Evolutionary conservation across 1,284 basidiomycete species (phyloP).

Genomic region (Leccinum subrobustum): DNA sequence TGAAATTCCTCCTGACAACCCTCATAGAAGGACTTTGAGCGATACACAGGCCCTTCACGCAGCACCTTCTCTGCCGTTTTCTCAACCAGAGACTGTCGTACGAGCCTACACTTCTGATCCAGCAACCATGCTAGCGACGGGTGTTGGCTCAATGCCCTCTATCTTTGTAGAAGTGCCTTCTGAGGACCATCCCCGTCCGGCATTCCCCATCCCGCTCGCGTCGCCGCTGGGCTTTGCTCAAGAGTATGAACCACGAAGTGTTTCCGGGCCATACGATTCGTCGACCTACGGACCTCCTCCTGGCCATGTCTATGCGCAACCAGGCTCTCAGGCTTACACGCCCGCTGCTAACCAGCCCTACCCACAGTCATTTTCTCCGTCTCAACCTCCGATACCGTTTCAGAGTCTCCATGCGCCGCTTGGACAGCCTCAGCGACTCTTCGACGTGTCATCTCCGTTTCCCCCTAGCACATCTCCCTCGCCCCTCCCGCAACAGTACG

Average conservation of each 20-base stretch:
- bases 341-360: constrained; percentile 8
- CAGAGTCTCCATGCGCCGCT: constrained; percentile 12
- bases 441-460: constrained; percentile 5
- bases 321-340: constrained; percentile 15
- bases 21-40: constrained; percentile 14
- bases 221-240: not conserved
- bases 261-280: constrained; percentile 3
- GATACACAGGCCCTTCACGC: constrained; percentile 12
- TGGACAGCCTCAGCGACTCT: constrained; percentile 19
- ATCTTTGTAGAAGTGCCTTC: constrained; percentile 16
- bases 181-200: not conserved
- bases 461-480: not conserved
- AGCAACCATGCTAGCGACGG: not conserved
- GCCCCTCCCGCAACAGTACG: constrained; percentile 12
- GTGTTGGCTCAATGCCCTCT: constrained; percentile 15
- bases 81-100: constrained; percentile 9
- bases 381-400: constrained; percentile 6
- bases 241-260: not conserved
- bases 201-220: constrained; percentile 8
- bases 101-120: constrained; percentile 11
- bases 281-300: constrained; percentile 1
- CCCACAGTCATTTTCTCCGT: constrained; percentile 7
- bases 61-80: constrained; percentile 2
- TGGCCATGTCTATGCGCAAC: constrained; percentile 13
- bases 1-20: constrained; percentile 9